A percentile compares a stretch with the other conserved stretches of the same genome.
Evolutionary conservation across 148 eudicot species (phyloP).

Genomic region (Selenicereus undatus): DNA sequence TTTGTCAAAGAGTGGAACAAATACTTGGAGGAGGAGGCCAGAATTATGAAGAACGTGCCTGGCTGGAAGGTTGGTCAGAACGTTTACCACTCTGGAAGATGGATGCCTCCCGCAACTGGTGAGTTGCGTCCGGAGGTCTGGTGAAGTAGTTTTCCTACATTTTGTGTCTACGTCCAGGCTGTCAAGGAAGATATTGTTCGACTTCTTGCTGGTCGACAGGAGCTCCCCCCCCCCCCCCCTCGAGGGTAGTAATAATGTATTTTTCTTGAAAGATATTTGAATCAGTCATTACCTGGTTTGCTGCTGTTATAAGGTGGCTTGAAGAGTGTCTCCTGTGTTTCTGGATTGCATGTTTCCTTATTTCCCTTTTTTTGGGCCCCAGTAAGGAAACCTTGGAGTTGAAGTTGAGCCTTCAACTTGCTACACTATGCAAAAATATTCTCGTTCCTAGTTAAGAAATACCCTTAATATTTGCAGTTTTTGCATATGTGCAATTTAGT

Average conservation of each 20-base stretch:
- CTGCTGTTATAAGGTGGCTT: not conserved
- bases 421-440: not conserved
- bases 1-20: slow-evolving; percentile 95
- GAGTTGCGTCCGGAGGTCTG: slow-evolving; percentile 97
- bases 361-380: not conserved
- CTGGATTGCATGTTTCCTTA: not conserved
- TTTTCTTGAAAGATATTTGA: not conserved
- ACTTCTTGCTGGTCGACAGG: not conserved
- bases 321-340: not conserved
- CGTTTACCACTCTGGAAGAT: slow-evolving; percentile 88
- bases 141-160: slow-evolving; percentile 30
- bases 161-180: not conserved
- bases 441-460: not conserved
- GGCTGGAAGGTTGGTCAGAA: slow-evolving; percentile 98
- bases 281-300: not conserved
- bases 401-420: not conserved
- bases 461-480: not conserved
- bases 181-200: not conserved
- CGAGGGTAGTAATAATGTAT: slow-evolving; percentile 10
- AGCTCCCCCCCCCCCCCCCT: not conserved
- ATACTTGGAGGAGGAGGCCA: slow-evolving; percentile 80
- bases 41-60: slow-evolving; percentile 93
- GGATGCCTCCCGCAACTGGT: slow-evolving; percentile 99
- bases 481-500: not conserved
- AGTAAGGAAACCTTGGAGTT: not conserved